Conservation (phyloP, 1,284 basidiomycete species). For the Melampsora americana region DNA sequence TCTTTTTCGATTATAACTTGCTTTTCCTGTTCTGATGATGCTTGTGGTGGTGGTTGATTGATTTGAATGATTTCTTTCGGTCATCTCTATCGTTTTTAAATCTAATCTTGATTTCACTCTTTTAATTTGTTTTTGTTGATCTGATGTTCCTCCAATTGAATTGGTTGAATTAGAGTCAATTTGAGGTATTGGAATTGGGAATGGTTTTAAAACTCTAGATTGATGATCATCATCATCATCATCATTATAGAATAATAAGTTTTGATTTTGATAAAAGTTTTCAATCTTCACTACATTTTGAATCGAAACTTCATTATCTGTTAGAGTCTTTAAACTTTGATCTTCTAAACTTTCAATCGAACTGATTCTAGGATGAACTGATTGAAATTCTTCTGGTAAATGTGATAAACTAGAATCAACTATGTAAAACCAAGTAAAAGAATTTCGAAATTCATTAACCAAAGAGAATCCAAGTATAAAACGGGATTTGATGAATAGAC, state of each 20-base stretch:
- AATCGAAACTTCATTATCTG: too few relatives aligned
- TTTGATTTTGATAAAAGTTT: neutral
- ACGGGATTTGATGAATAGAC: neutral
- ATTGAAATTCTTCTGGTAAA: neutral
- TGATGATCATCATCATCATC: neutral
- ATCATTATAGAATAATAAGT: neutral
- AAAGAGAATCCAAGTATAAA: neutral
- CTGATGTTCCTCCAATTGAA: neutral
- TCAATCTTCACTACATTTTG: too few relatives aligned
- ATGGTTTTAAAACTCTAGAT: neutral
- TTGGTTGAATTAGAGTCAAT: neutral
- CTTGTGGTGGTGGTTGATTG: too few relatives aligned
- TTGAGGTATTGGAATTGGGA: neutral
- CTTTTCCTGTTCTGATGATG: neutral
- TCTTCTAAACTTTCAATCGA: too few relatives aligned
- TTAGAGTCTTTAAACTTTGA: too few relatives aligned
- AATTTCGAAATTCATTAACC: neutral
- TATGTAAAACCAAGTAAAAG: neutral
- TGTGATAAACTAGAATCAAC: neutral
- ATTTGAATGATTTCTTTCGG: neutral
- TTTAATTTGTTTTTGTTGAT: neutral
- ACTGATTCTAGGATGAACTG: neutral
- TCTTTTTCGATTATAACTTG: neutral
- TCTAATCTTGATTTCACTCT: neutral
- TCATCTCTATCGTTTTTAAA: neutral